Base-by-base conservation (phyloP, 495 filamentous ascomycete genomes). In the Viridothelium virens region DNA sequence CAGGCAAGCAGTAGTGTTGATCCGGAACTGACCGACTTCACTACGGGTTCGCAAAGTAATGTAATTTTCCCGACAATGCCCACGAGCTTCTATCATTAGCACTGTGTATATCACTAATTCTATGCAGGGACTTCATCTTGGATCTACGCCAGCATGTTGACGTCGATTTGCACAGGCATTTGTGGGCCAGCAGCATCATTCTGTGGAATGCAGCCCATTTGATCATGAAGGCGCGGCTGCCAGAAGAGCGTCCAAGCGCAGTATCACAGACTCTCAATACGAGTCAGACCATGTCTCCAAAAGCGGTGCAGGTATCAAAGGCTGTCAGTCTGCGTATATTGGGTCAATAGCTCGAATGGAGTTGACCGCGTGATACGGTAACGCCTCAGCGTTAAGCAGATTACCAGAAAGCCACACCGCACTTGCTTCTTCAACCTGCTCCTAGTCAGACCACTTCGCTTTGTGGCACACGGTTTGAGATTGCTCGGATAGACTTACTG, bases 1-100 rank as follows among this genome's bases (percentile, higher is more conserved):
- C 14, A 59, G 53, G 53, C 11, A 59, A 31, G 53, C 7, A 10
- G 31, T 3, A 59, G 3, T 14, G 53, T 36, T 59, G 53, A 59
- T 59, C 53, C 53, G 53, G 53, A 59, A 31, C 53, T 59, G 25
- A 31, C 53, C 53, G 53, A 59, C 31, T 59, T 59, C 1, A 1
- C 25, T 59, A 3, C 11, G 36, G 25, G 14, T 34, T 59, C 25
- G 36, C 36, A 9, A 59, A 10, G 53, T 1, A 59, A 59, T 10
- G 31, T 14, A 59, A 59, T 33, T 10, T 36, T 10, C 31, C 36
- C 31, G 53, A 34, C 5, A 6, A 36, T 59, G 48, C 31, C 53
- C 31, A 34, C 18, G 5, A 18, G 36, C 7, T 59, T 59, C 53
- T 59, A 59, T 59, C 31, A 7, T 59, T 59, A 36, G 53, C 4